Conservation (phyloP, 352 stramenopile species). For the Pythium rhizo-oryzae region DNA sequence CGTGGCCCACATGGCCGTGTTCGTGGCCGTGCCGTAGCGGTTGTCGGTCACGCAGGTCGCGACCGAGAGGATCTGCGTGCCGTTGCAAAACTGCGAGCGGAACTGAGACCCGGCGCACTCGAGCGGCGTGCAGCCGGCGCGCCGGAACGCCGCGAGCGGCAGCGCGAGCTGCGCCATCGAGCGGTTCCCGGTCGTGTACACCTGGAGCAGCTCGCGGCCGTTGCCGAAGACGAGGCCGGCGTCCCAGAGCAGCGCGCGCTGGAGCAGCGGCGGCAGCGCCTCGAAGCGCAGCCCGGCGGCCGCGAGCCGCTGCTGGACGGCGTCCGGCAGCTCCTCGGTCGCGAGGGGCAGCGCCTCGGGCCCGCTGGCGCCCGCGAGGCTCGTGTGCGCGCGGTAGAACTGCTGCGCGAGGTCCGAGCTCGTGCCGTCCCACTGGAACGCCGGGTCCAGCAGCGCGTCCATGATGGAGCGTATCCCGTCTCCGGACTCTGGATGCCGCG, state of each 20-base stretch:
- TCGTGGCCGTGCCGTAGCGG: background rate
- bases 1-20: constrained; percentile 37
- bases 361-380: background rate
- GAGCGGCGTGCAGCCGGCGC: constrained; percentile 18
- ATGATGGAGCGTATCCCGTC: background rate
- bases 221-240: constrained; percentile 18
- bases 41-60: constrained; percentile 27
- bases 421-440: constrained; percentile 25
- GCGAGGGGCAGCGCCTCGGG: constrained; percentile 8
- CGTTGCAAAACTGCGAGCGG: constrained; percentile 34
- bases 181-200: constrained; percentile 33
- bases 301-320: constrained; percentile 12
- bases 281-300: constrained; percentile 17
- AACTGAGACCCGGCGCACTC: constrained; percentile 28
- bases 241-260: constrained; percentile 28
- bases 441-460: constrained; percentile 6
- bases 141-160: constrained; percentile 21
- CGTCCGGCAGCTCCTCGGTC: constrained; percentile 16
- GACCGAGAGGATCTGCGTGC: constrained; percentile 27
- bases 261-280: constrained; percentile 16
- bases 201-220: constrained; percentile 18
- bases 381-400: constrained; percentile 27
- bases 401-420: constrained; percentile 35
- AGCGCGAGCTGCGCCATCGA: constrained; percentile 40
- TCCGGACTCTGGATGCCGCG: too few relatives aligned